Evolutionary conservation across 2,329 filamentous ascomycete species (phyloP), one percentile per base, ranked within the genome.

Genomic region (Xenosphaeropsis pyriputrescens): DNA sequence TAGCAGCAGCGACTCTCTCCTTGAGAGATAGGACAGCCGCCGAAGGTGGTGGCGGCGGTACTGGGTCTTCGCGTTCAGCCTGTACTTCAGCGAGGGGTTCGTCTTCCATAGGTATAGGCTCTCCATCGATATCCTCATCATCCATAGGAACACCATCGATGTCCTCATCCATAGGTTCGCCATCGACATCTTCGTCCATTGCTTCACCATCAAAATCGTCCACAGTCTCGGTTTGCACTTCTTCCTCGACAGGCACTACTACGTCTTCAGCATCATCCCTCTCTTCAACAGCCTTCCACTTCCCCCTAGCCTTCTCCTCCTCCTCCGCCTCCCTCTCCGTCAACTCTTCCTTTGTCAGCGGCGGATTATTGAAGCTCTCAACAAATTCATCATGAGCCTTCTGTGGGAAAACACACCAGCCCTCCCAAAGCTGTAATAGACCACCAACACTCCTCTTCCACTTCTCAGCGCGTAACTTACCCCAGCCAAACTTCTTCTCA

Each of bases 361-460:
- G 79, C 18, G 82, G 81, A 39, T 76, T 74, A 44, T 82, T 75
- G 50, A 93, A 93, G 11, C 70, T 70, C 39, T 68, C 63, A 19
- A 72, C 71, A 44, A 93, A 82, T 18, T 72, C 59, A 44, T 83
- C 79, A 46, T 89, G 82, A 35, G 73, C 78, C 39, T 79, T 75
- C 19, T 75, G 72, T 1, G 82, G 77, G 47, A 93, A 93, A 1
- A 76, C 72, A 45, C 71, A 78, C 75, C 74, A 79, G 6, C 72
- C 69, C 46, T 79, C 75, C 75, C 75, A 79, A 29, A 75, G 54
- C 14, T 64, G 61, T 7, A 79, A 54, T 9, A 79, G 58, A 32
- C 61, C 63, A 1, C 64, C 63, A 17, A 79, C 62, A 43, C 70
- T 75, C 29, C 73, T 60, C 47, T 73, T 72, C 71, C 74, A 79